Evolutionary conservation across 805 yeast species (phyloP), one percentile per base, ranked within the genome.

Genomic region (Saturnispora saitoi): DNA sequence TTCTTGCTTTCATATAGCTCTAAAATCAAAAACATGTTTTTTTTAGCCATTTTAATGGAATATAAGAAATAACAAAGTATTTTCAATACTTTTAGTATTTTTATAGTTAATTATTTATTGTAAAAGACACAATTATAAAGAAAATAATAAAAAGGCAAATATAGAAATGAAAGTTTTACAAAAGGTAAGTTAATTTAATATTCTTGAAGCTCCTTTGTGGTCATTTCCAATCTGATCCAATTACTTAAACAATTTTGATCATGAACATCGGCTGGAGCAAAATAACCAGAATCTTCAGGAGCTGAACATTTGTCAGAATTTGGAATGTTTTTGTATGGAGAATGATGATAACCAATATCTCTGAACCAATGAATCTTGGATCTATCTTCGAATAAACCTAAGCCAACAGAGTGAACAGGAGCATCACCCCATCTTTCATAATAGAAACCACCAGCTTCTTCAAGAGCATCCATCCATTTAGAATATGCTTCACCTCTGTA

Each of bases 371-470:
- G 95, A 36, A 88, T 75, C 52, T 75, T 73, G 14, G 73, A 67
- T 59, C 77, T 82, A 58, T 84, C 89, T 22, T 83, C 86, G 61
- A 87, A 85, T 50, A 86, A 62, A 22, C 79, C 79, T 39, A 86
- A 66, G 0, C 90, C 95, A 48, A 87, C 65, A 17, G 88, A 78
- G 61, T 86, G 93, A 2, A 87, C 93, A 1, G 95, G 95, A 0
- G 95, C 95, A 68, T 87, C 95, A 4, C 95, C 95, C 95, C 95
- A 87, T 56, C 95, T 70, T 64, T 89, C 96, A 60, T 87, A 87
- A 62, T 85, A 87, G 60, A 86, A 87, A 12, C 90, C 90, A 39
- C 93, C 93, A 2, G 81, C 70, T n/a, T 70, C 60, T 51, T 87
- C 95, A 43, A 87, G 68, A 55, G 72, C 70, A 41, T 82, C 71